phyloP scores from a whole-genome alignment of 1,139 yeast species.

The Debaryomycetaceae sp. region DNA sequence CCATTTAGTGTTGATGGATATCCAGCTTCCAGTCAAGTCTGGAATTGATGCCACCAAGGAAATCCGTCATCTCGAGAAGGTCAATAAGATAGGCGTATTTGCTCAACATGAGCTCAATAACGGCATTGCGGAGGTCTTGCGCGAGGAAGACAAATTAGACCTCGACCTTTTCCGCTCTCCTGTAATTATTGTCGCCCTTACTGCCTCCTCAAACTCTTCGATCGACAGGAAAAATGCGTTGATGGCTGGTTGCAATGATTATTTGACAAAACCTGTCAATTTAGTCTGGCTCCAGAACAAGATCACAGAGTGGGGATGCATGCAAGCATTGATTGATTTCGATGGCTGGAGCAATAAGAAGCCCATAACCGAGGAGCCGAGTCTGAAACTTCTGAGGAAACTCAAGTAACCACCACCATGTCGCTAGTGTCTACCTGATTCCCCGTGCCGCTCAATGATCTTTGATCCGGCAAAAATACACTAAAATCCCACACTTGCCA shows the following conservation, averaged over 20 bases:
- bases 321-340: conserved; percentile 96
- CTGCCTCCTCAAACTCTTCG: conserved; percentile 82
- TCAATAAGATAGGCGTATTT: conserved; percentile 80
- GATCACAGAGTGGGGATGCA: conserved; percentile 94
- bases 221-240: conserved; percentile 87
- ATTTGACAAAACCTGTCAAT: conserved; percentile 94
- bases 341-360: conserved; percentile 74
- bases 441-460: too few relatives aligned
- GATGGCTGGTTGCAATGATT: conserved; percentile 96
- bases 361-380: not conserved
- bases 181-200: conserved; percentile 91
- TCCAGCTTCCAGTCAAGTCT: conserved; percentile 88
- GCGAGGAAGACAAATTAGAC: conserved; percentile 44
- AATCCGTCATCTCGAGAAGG: conserved; percentile 75
- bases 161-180: conserved; percentile 72
- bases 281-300: conserved; percentile 91
- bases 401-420: too few relatives aligned
- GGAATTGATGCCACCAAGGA: conserved; percentile 93
- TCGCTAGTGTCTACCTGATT: too few relatives aligned
- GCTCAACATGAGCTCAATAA: conserved; percentile 41
- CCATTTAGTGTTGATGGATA: conserved; percentile 90
- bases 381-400: too few relatives aligned
- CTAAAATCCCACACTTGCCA: too few relatives aligned
- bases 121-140: conserved; percentile 16
- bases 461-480: too few relatives aligned